Base-by-base conservation (phyloP, 768 basidiomycete genomes). In the Boletus rubroflammeus region DNA sequence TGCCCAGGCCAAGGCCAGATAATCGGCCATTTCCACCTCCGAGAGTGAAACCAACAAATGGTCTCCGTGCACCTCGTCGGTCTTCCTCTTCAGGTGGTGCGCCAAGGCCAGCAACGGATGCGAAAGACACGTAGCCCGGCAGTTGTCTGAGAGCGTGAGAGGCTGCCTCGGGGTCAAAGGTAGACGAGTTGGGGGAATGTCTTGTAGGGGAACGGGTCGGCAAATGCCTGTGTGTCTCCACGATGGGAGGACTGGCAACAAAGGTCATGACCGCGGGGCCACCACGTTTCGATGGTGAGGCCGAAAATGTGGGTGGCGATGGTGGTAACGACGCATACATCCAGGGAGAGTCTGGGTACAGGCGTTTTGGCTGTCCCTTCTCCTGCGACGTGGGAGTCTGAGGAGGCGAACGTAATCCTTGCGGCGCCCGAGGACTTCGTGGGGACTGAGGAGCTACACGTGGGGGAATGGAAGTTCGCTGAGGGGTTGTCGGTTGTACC, bases 91-190 rank as follows among this genome's bases (percentile, higher is more conserved):
- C 79, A 1, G 82, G 78, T 15, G 86, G 86, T 21, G 73, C 75
- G 0, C 86, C 86, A 8, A 88, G 74, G 23, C 86, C 86, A 69
- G 84, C 84, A 10, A 88, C 78, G 46, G 76, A 79, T 38, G 82
- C 76, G 52, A 88, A 88, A n/a, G 79, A 81, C 34, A 88, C 82
- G 58, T 87, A 87, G 2, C 86, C 86, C 15, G 81, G 75, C 29
- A 82, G 78, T 32, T 76, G 69, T 25, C 74, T 76, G 57, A 84
- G 80, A 51, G 79, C 77, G 31, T 76, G 79, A n/a, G 78, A 78
- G 6, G 86, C 86, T 21, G 76, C 78, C 38, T 81, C 78, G 11
- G 80, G 83, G 62, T 88, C 83, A 74, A 88, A 88, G 4, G 73
- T 59, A n/a, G 78, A 73, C 5, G 67, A 49, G 1, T 51, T 42